These are phyloP conservation scores for Termitomyces titanicus DNA, from an alignment of 768 basidiomycete genomes.

Conservation along the genomic window DNA sequence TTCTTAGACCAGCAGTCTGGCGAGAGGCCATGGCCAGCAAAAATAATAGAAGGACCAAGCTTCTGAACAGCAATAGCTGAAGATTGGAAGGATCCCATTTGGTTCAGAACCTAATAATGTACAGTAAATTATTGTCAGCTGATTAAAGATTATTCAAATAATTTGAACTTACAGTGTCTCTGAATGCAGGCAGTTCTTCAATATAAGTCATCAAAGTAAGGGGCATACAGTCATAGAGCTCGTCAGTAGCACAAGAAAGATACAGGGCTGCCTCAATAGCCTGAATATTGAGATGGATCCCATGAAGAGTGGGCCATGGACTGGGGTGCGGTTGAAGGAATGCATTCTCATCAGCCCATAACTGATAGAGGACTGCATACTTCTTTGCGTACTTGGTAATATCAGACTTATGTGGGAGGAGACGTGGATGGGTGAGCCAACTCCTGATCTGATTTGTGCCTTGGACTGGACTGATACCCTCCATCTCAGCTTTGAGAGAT, in stretches of 20 bases:
- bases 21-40: not conserved
- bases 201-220: not conserved
- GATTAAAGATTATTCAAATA: not conserved
- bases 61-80: not conserved
- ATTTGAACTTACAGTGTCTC: not conserved
- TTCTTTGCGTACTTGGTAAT: not conserved
- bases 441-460: too few species aligned
- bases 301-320: not conserved
- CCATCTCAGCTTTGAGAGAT: too few species aligned
- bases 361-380: not conserved
- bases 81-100: not conserved
- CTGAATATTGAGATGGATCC: not conserved
- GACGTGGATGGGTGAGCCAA: too few species aligned
- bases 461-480: too few species aligned
- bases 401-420: not conserved
- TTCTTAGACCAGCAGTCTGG: not conserved
- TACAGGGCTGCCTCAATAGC: not conserved
- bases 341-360: not conserved
- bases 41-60: not conserved
- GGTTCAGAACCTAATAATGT: not conserved
- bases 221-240: not conserved
- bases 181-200: not conserved
- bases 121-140: not conserved
- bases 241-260: not conserved
- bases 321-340: not conserved